phyloP scores from a whole-genome alignment of 495 filamentous ascomycete genomes.

The Neurospora intermedia region DNA sequence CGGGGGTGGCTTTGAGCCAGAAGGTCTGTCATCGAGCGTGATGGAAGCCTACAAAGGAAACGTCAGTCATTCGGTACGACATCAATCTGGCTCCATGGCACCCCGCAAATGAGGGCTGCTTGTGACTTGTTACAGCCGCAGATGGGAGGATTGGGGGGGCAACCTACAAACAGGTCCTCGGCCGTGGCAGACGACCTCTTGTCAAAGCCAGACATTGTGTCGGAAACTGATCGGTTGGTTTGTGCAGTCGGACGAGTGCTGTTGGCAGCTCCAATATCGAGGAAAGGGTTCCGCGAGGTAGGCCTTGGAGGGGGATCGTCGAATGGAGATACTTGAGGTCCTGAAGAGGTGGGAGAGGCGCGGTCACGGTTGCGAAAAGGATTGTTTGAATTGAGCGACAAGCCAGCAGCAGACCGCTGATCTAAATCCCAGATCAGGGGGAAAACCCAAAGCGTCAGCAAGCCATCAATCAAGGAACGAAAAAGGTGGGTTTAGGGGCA shows the following conservation, averaged over 20 bases:
- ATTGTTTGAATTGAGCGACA: slow-evolving; percentile 77
- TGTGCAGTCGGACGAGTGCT: slow-evolving; percentile 38
- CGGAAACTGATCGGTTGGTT: slow-evolving; percentile 29
- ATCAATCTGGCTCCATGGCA: background rate
- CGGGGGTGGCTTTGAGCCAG: slow-evolving; percentile 22
- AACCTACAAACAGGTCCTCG: slow-evolving; percentile 84
- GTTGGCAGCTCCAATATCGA: slow-evolving; percentile 49
- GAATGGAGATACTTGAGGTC: slow-evolving; percentile 37
- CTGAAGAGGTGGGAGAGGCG: slow-evolving; percentile 48
- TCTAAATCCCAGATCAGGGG: slow-evolving; percentile 24
- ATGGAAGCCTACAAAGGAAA: slow-evolving; percentile 34
- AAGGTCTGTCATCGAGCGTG: slow-evolving; percentile 31
- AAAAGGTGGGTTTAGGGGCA: slow-evolving; percentile 9
- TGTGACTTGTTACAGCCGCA: background rate
- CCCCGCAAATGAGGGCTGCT: background rate
- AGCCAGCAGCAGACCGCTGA: slow-evolving; percentile 34
- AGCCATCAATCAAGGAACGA: slow-evolving; percentile 10
- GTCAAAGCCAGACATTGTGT: slow-evolving; percentile 47
- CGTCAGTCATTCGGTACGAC: slow-evolving; percentile 4
- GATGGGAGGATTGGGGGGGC: background rate
- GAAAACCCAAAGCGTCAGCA: slow-evolving; percentile 26
- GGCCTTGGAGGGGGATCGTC: slow-evolving; percentile 55
- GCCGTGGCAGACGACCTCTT: slow-evolving; percentile 48
- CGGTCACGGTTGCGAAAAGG: slow-evolving; percentile 85
- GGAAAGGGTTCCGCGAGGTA: slow-evolving; percentile 82